Conservation (phyloP, 306 rosid species). For the Adenanthera pavonina region DNA sequence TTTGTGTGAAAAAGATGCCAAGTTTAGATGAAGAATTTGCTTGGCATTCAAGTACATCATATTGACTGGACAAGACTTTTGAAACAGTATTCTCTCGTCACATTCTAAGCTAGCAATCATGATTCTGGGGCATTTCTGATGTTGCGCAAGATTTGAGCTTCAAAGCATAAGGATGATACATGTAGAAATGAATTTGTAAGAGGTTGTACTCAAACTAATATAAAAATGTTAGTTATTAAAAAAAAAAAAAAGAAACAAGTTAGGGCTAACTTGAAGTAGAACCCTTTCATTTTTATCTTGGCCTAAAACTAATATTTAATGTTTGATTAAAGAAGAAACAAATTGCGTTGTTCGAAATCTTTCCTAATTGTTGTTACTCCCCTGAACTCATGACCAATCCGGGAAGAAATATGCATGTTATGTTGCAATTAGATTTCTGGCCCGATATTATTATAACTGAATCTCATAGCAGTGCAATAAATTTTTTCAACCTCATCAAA, state of each 20-base stretch:
- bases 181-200: not conserved
- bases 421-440: not conserved
- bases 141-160: not conserved
- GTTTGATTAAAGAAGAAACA: too few species aligned
- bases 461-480: not conserved
- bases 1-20: not conserved
- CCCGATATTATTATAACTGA: not conserved
- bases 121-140: not conserved
- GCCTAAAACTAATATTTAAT: too few species aligned
- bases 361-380: not conserved
- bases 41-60: not conserved
- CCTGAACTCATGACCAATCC: not conserved
- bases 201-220: too few species aligned
- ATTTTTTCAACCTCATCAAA: not conserved
- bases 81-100: too few species aligned
- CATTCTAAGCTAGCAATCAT: too few species aligned
- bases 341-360: too few species aligned
- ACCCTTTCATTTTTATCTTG: not conserved
- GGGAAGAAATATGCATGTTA: not conserved
- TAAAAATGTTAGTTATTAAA: too few species aligned
- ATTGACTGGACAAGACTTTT: too few species aligned
- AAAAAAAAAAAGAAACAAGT: too few species aligned
- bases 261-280: too few species aligned
- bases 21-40: not conserved
- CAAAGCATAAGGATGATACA: not conserved